Percentiles rank a stretch among this genome's conserved stretches.
phyloP scores from a whole-genome alignment of 2,329 filamentous ascomycete genomes.

The Fusarium goolgardi region DNA sequence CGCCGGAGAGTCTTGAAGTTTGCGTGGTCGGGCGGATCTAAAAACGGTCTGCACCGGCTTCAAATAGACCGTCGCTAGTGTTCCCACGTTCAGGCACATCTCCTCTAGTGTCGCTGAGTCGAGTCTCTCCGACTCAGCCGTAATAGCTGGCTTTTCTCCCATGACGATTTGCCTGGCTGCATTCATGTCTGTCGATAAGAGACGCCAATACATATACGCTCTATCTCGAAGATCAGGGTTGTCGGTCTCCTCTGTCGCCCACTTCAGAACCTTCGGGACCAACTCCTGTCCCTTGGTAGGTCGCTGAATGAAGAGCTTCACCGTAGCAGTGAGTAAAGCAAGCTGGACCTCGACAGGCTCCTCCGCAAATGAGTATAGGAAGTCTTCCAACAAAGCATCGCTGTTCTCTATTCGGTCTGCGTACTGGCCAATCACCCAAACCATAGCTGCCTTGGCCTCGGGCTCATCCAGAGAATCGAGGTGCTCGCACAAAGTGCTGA shows the following conservation, averaged over 20 bases:
- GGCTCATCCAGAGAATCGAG: slow-evolving; percentile 96
- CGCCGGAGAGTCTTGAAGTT: slow-evolving; percentile 84
- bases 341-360: slow-evolving; percentile 97
- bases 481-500: slow-evolving; percentile 93
- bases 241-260: slow-evolving; percentile 99
- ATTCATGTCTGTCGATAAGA: slow-evolving; percentile 90
- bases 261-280: slow-evolving; percentile 94
- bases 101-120: slow-evolving; percentile 93
- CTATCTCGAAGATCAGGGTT: slow-evolving; percentile 96
- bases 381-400: slow-evolving; percentile 92
- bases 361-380: slow-evolving; percentile 91
- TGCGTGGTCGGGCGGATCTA: slow-evolving; percentile 83
- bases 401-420: slow-evolving; percentile 98
- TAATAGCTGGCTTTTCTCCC: slow-evolving; percentile 97
- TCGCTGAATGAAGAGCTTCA: slow-evolving; percentile 97
- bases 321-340: slow-evolving; percentile 91
- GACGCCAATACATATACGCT: slow-evolving; percentile 99
- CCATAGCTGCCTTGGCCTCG: slow-evolving; percentile 97
- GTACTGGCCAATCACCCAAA: slow-evolving; percentile 99
- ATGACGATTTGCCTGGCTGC: slow-evolving; percentile 91
- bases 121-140: slow-evolving; percentile 93
- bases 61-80: slow-evolving; percentile 94
- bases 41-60: slow-evolving; percentile 99
- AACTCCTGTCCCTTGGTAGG: slow-evolving; percentile 94
- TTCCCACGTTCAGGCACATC: slow-evolving; percentile 96